Percentiles rank a stretch among this genome's conserved stretches.
These are phyloP conservation scores for Pythium insidiosum DNA, from an alignment of 352 stramenopile genomes.

Conservation along the genomic window DNA sequence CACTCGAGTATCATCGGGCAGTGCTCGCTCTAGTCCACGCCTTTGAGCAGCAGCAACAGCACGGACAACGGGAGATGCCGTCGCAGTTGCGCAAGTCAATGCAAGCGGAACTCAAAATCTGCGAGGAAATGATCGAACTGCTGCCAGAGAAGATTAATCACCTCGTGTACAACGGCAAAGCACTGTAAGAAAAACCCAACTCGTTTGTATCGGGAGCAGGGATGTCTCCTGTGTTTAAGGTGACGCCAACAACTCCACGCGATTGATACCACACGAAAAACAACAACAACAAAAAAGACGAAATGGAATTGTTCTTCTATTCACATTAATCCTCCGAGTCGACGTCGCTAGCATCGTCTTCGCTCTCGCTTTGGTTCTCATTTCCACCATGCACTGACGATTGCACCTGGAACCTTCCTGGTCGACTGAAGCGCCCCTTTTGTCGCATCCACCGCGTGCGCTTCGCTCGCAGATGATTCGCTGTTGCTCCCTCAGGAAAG, in stretches of 20 bases:
- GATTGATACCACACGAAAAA: neutral
- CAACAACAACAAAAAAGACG: neutral
- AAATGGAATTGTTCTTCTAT: too few relatives aligned
- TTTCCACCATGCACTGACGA: neutral
- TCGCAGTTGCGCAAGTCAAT: constrained; percentile 26
- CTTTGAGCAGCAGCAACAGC: constrained; percentile 20
- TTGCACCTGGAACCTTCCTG: neutral
- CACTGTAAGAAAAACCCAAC: too few relatives aligned
- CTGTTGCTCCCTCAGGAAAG: neutral
- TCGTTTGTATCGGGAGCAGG: too few relatives aligned
- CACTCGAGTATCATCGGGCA: constrained; percentile 37
- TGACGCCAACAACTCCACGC: neutral
- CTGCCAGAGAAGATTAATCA: constrained; percentile 78
- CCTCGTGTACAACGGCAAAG: constrained; percentile 56
- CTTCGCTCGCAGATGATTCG: neutral
- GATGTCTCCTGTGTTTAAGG: neutral
- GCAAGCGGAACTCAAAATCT: constrained; percentile 46
- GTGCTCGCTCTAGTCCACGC: constrained; percentile 32
- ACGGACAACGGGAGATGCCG: constrained; percentile 9
- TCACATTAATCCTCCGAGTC: neutral
- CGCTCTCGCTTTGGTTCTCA: neutral
- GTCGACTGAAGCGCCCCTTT: too few relatives aligned
- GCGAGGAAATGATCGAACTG: constrained; percentile 48
- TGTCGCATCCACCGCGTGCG: too few relatives aligned
- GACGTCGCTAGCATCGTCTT: neutral